Conservation (phyloP, 2,329 filamentous ascomycete genomes). For the Sclerotinia minor region DNA sequence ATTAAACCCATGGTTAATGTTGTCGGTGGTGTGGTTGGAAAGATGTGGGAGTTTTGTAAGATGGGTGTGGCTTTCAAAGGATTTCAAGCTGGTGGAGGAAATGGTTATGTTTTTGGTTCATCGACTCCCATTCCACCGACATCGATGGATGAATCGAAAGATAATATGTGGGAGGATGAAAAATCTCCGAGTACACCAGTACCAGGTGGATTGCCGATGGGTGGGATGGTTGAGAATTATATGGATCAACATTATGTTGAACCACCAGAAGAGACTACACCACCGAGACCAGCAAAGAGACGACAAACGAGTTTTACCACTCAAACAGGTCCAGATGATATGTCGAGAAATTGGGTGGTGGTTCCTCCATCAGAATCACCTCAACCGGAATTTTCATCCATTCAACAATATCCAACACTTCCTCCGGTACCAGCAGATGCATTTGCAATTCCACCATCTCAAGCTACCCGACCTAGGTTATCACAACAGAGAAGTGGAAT, state of each 20-base stretch:
- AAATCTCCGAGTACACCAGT: conserved; percentile 25
- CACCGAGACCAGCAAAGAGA: conserved; percentile 50
- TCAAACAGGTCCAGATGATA: conserved; percentile 51
- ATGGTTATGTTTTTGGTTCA: conserved; percentile 53
- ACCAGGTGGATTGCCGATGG: neutral
- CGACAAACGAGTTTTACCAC: conserved; percentile 45
- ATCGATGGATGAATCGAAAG: conserved; percentile 24
- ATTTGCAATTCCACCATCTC: conserved; percentile 10
- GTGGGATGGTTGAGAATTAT: conserved; percentile 39
- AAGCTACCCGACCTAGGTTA: conserved; percentile 2
- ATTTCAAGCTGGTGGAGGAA: conserved; percentile 83
- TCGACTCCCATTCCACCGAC: neutral
- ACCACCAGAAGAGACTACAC: conserved; percentile 42
- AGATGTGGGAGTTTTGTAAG: conserved; percentile 78
- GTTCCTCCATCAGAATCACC: conserved; percentile 44
- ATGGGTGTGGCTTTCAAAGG: conserved; percentile 68
- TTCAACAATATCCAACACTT: conserved; percentile 13
- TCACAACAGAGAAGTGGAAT: conserved; percentile 27
- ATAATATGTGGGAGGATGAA: conserved; percentile 30
- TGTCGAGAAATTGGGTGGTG: conserved; percentile 71
- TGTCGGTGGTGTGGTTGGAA: conserved; percentile 68
- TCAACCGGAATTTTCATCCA: neutral
- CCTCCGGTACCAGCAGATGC: conserved; percentile 27
- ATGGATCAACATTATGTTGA: conserved; percentile 39
- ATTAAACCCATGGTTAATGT: conserved; percentile 50